These are phyloP conservation scores for Penicillium longicatenatum DNA, from an alignment of 495 filamentous ascomycete genomes.

Conservation along the genomic window DNA sequence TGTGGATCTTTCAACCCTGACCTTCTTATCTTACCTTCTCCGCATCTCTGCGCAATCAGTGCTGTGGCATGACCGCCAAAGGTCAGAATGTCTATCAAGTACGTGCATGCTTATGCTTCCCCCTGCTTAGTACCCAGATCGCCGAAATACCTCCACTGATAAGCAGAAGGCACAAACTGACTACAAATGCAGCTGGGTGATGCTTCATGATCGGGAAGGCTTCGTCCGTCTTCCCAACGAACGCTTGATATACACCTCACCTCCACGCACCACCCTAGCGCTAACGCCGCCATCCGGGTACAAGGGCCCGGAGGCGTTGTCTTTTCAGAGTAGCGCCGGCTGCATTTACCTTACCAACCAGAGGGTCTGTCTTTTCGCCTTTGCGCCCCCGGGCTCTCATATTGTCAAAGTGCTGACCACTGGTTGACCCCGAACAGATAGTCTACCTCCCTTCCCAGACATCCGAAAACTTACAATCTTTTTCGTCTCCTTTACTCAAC, in stretches of 20 bases:
- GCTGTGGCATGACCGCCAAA: conserved; percentile 13
- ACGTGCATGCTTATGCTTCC: conserved; percentile 36
- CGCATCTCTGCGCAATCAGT: neutral
- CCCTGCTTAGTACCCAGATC: conserved; percentile 14
- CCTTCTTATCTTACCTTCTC: conserved; percentile 2
- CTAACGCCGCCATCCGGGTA: conserved; percentile 62
- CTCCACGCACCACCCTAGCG: conserved; percentile 66
- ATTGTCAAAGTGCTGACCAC: conserved; percentile 7
- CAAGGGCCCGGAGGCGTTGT: conserved; percentile 57
- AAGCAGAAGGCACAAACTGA: neutral
- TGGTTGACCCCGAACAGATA: conserved; percentile 52
- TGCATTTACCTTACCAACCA: conserved; percentile 85
- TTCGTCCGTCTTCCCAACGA: conserved; percentile 75
- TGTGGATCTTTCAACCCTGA: neutral
- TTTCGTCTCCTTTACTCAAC: conserved; percentile 83
- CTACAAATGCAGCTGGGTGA: conserved; percentile 65
- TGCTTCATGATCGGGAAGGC: conserved; percentile 63
- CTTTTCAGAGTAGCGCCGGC: conserved; percentile 60
- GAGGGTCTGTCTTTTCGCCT: conserved; percentile 56
- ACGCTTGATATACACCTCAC: conserved; percentile 68
- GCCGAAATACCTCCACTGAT: neutral
- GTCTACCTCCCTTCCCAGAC: conserved; percentile 81
- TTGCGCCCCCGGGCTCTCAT: neutral
- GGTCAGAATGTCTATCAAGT: conserved; percentile 68
- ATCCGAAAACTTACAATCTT: conserved; percentile 75